Percentiles rank a stretch among this genome's conserved stretches.
Evolutionary conservation across 129 eudicot species (phyloP).

Genomic region (Lactuca sativa): DNA sequence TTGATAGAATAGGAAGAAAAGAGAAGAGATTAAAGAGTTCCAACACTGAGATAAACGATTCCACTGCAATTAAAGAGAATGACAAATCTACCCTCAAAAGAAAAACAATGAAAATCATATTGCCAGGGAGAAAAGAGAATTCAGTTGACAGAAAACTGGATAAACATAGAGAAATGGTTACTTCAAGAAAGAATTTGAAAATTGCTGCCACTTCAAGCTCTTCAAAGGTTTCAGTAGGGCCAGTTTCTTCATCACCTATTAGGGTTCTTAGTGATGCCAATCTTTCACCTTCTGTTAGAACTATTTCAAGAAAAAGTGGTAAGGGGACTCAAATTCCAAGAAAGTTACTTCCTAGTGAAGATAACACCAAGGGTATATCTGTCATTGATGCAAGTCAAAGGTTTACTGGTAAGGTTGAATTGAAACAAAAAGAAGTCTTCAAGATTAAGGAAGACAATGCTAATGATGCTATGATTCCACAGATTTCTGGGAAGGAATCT

Average conservation of each 20-base stretch:
- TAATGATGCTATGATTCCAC: slow-evolving; percentile 14
- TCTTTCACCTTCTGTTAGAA: slow-evolving; percentile 33
- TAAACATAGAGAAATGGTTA: slow-evolving; percentile 31
- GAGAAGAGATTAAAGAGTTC: slow-evolving; percentile 51
- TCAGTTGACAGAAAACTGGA: slow-evolving; percentile 28
- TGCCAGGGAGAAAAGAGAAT: slow-evolving; percentile 38
- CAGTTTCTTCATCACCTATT: slow-evolving; percentile 74
- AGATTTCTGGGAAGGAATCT: slow-evolving; percentile 31
- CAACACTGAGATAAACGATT: slow-evolving; percentile 39
- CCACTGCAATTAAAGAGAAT: slow-evolving; percentile 18
- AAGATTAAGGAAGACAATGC: slow-evolving; percentile 1
- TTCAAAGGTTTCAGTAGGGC: slow-evolving; percentile 74
- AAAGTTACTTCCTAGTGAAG: slow-evolving; percentile 15
- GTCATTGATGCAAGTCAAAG: slow-evolving; percentile 32
- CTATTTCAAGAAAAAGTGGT: slow-evolving; percentile 30
- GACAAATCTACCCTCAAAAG: slow-evolving; percentile 2
- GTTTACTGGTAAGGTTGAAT: slow-evolving; percentile 32
- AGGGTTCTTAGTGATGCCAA: slow-evolving; percentile 32
- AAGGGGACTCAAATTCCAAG: slow-evolving; percentile 28
- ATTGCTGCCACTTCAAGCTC: slow-evolving; percentile 81
- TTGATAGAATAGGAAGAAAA: slow-evolving; percentile 37
- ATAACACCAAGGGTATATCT: slow-evolving; percentile 17
- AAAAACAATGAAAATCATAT: slow-evolving; percentile 33
- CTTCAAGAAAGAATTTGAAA: slow-evolving; percentile 44
- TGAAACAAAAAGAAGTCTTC: slow-evolving; percentile 24